Base-by-base conservation (phyloP, 148 eudicot species). In the Suaeda aralocaspica region DNA sequence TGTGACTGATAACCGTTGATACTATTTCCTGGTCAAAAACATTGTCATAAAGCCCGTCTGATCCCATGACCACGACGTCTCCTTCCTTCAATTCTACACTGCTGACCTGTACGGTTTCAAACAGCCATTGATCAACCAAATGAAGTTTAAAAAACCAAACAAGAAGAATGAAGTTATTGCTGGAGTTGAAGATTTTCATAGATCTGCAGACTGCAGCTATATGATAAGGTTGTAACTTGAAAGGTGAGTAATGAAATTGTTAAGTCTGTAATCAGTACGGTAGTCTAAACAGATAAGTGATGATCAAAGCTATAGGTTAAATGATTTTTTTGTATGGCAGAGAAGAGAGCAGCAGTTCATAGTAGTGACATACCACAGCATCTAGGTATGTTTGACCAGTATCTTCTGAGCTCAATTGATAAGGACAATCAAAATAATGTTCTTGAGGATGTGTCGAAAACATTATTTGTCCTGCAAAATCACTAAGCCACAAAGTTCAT, bases 341-440 rank as follows among this genome's bases (percentile, higher is more conserved):
- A n/a, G 25, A 42, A 45, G 21, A 33, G 41, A 8, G 41, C 41
- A 36, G 8, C 14, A n/a, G 28, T 56, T 33, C 31, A 15, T 22
- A 25, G 11, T 46, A 52, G 53, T 21, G 39, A 59, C 82, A 65
- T 79, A 94, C 98, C 88, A 83, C 71, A 25, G 98, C 97, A 80
- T 94, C 97, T 41, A 84, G 82, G 70, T 91, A 91, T 26, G 98
- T 94, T 70, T 94, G 97, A 71, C 84, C 79, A 72, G 85, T 82
- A 31, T 76, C 76, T 75, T 94, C 92, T 28, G 98, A 94, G 83
- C 98, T 94, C 84, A 94, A 69, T 77, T 94, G 98, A 77, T 87
- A 94, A 34, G 98, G 98, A 67, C 98, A 94, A 61, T 94, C 98
- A 72, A 94, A 94, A 75, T 89, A 94, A 78, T 91, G 98, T 69